Evolutionary conservation across 2,329 filamentous ascomycete species (phyloP).

Genomic region (Chrysoporthe puriensis): DNA sequence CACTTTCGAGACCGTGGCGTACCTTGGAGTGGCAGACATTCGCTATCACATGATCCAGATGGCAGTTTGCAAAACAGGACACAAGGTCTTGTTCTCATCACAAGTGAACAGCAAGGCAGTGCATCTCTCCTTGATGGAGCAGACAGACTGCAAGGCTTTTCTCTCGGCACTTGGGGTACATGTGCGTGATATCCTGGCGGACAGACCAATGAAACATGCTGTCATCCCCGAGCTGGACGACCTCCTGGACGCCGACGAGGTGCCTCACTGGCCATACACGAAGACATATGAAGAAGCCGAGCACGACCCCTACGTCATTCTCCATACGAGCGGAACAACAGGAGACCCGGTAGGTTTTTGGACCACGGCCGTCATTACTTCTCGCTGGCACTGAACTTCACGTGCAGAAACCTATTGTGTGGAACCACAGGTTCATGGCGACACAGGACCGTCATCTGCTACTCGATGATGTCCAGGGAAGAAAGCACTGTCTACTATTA

Average conservation of each 20-base stretch:
- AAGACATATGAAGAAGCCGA: slow-evolving; percentile 32
- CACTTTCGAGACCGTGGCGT: slow-evolving; percentile 31
- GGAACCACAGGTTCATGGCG: slow-evolving; percentile 28
- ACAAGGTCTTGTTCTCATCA: slow-evolving; percentile 32
- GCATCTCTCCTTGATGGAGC: slow-evolving; percentile 32
- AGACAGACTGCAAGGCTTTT: slow-evolving; percentile 30
- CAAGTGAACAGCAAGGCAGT: slow-evolving; percentile 31
- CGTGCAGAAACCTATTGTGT: slow-evolving; percentile 26
- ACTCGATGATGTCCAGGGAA: slow-evolving; percentile 27
- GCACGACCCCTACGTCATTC: slow-evolving; percentile 29
- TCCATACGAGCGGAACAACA: slow-evolving; percentile 33
- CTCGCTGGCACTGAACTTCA: background rate
- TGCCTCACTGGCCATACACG: slow-evolving; percentile 30
- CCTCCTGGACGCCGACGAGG: slow-evolving; percentile 20
- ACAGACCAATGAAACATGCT: slow-evolving; percentile 28
- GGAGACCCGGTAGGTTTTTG: slow-evolving; percentile 29
- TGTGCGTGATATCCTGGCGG: slow-evolving; percentile 30
- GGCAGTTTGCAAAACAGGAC: slow-evolving; percentile 34
- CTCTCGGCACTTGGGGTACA: slow-evolving; percentile 29
- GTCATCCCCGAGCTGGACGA: slow-evolving; percentile 30
- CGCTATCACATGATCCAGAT: slow-evolving; percentile 34
- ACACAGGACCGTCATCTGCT: slow-evolving; percentile 22
- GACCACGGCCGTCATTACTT: background rate
- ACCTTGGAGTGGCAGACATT: slow-evolving; percentile 31
- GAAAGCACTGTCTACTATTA: slow-evolving; percentile 23